These are phyloP conservation scores for Selaginella tamariscina DNA, from an alignment of 75 land plant genomes.

Conservation along the genomic window DNA sequence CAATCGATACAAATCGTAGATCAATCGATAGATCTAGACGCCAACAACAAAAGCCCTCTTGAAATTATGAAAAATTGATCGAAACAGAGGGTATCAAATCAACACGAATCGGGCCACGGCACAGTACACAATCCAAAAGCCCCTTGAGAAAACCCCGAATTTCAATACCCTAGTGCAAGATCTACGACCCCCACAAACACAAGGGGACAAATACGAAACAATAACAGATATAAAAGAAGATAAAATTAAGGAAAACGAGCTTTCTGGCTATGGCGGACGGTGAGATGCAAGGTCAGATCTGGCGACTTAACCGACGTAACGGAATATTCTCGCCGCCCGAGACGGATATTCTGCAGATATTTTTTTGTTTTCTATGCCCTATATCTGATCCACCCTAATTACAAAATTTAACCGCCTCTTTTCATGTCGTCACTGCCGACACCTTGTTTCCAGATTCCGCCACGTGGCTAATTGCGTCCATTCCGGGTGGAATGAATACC, in stretches of 20 bases:
- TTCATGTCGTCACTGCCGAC: too few relatives aligned
- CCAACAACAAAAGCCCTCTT: background rate
- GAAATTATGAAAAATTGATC: background rate
- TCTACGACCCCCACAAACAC: background rate
- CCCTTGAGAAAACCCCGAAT: too few relatives aligned
- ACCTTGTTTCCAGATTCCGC: slow-evolving; percentile 6
- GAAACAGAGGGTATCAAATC: background rate
- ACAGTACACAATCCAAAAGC: too few relatives aligned
- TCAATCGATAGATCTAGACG: background rate
- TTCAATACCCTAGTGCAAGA: background rate
- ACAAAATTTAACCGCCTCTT: too few relatives aligned
- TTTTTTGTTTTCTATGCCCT: too few relatives aligned
- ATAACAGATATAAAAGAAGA: too few relatives aligned
- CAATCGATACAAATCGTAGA: background rate
- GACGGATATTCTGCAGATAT: background rate
- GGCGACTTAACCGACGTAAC: background rate
- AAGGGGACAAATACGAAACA: too few relatives aligned
- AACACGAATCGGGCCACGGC: background rate
- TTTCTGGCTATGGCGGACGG: background rate
- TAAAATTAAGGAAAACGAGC: too few relatives aligned
- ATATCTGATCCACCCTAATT: too few relatives aligned
- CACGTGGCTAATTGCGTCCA: slow-evolving; percentile 28
- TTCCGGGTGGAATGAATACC: slow-evolving; percentile 91
- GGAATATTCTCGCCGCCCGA: background rate
- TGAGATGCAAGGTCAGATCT: background rate